Percentiles rank a stretch among this genome's conserved stretches.
phyloP scores from a whole-genome alignment of 495 filamentous ascomycete genomes.

The Aspergillus taichungensis region DNA sequence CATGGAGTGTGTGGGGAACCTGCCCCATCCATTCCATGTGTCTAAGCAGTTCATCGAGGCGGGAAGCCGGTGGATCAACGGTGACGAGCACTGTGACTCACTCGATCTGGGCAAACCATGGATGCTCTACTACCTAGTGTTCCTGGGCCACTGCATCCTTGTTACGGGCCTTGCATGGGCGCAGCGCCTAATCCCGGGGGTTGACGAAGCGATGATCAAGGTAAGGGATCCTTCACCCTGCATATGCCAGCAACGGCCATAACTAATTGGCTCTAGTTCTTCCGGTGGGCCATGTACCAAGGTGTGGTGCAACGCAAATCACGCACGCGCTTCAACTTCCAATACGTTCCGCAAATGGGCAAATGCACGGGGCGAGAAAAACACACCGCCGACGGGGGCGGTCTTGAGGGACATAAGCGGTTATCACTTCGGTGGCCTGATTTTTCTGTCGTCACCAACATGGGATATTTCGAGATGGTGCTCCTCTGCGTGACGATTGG shows the following conservation, averaged over 20 bases:
- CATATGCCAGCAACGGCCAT: background rate
- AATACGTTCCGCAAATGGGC: constrained; percentile 35
- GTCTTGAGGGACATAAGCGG: background rate
- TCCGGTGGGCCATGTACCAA: constrained; percentile 6
- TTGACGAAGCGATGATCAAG: constrained; percentile 26
- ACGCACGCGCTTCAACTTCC: constrained; percentile 32
- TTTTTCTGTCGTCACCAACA: no score
- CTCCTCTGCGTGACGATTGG: no score
- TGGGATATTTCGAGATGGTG: no score
- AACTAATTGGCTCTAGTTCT: background rate
- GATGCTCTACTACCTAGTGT: constrained; percentile 34
- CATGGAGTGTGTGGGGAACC: constrained; percentile 48
- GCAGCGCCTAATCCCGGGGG: constrained; percentile 23
- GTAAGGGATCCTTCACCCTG: constrained; percentile 4
- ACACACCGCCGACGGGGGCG: background rate
- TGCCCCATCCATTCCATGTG: constrained; percentile 46
- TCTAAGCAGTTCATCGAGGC: constrained; percentile 34
- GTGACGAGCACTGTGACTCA: constrained; percentile 40
- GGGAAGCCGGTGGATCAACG: constrained; percentile 42
- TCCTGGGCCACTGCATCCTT: constrained; percentile 39
- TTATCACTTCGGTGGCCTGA: background rate
- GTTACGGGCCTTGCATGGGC: constrained; percentile 32
- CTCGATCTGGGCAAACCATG: constrained; percentile 44
- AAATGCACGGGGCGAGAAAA: constrained; percentile 32
- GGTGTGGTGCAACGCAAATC: constrained; percentile 5